phyloP scores from a whole-genome alignment of 257 asterid species.

The Nicotiana knightiana region DNA sequence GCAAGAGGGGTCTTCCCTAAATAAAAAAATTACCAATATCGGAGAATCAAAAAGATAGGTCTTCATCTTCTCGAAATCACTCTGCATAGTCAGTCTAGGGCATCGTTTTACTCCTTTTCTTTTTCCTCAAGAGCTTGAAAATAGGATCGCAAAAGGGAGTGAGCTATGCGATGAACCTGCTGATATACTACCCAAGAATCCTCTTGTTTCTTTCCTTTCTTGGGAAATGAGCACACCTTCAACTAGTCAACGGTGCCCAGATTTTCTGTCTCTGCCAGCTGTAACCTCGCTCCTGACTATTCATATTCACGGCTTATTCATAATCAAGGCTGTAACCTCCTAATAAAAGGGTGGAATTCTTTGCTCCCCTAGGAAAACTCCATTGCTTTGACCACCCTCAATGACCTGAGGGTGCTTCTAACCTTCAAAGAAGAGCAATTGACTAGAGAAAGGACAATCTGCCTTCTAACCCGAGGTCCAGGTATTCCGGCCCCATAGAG shows the following conservation, averaged over 20 bases:
- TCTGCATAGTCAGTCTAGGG: too few relatives aligned
- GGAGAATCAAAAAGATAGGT: too few relatives aligned
- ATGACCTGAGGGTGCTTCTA: too few relatives aligned
- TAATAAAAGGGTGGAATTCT: too few relatives aligned
- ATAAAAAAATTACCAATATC: too few relatives aligned
- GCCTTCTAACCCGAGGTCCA: too few relatives aligned
- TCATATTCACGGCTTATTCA: not conserved
- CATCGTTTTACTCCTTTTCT: not conserved
- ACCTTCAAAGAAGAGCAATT: not conserved
- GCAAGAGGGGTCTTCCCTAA: too few relatives aligned
- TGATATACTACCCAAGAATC: not conserved
- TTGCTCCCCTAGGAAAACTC: not conserved
- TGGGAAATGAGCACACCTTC: not conserved
- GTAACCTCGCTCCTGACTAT: not conserved
- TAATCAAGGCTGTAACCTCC: not conserved
- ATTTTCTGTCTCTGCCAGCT: not conserved
- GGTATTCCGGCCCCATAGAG: too few relatives aligned
- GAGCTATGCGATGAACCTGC: not conserved
- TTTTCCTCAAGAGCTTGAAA: not conserved
- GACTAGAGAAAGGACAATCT: too few relatives aligned
- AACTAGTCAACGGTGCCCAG: not conserved
- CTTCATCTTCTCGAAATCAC: too few relatives aligned
- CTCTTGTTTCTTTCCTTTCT: not conserved
- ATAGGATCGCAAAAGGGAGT: not conserved
- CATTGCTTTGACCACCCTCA: too few relatives aligned